These are phyloP conservation scores for Porodaedalea pini DNA, from an alignment of 1,284 basidiomycete species.

Conservation along the genomic window DNA sequence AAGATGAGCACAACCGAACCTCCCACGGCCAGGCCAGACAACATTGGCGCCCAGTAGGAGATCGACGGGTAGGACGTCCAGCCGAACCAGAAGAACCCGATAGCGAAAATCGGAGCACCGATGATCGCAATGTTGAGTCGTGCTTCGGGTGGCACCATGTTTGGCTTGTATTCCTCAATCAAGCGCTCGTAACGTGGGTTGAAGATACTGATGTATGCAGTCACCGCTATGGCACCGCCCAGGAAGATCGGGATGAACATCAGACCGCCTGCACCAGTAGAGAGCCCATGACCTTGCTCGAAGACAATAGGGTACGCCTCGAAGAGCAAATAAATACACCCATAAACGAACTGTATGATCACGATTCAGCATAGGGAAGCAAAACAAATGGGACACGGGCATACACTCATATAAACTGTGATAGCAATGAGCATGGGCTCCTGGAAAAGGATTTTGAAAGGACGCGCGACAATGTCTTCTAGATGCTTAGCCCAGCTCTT, in stretches of 20 bases:
- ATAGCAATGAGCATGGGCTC: constrained; percentile 47
- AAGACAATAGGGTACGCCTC: constrained; percentile 61
- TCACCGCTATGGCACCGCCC: constrained; percentile 49
- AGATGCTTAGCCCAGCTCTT: constrained; percentile 32
- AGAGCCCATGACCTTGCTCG: constrained; percentile 48
- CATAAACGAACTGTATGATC: constrained; percentile 37
- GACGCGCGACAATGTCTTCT: constrained; percentile 35
- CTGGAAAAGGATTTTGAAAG: constrained; percentile 39
- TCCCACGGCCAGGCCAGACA: constrained; percentile 49
- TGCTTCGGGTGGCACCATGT: constrained; percentile 64
- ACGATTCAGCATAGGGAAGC: too few relatives aligned
- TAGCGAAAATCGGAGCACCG: constrained; percentile 52
- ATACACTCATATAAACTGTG: constrained; percentile 44
- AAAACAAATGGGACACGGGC: constrained; percentile 15
- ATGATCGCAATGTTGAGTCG: constrained; percentile 53
- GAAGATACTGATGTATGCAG: constrained; percentile 47
- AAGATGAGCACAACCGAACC: constrained; percentile 57
- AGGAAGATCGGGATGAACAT: constrained; percentile 52
- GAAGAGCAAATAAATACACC: constrained; percentile 42
- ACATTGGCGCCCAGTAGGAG: constrained; percentile 55
- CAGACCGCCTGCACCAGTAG: constrained; percentile 45
- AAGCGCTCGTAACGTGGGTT: constrained; percentile 51
- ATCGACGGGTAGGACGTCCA: constrained; percentile 55
- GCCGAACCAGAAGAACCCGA: constrained; percentile 67
- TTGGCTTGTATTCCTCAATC: constrained; percentile 43